Evolutionary conservation across 495 filamentous ascomycete species (phyloP).

Genomic region (Echria macrotheca): DNA sequence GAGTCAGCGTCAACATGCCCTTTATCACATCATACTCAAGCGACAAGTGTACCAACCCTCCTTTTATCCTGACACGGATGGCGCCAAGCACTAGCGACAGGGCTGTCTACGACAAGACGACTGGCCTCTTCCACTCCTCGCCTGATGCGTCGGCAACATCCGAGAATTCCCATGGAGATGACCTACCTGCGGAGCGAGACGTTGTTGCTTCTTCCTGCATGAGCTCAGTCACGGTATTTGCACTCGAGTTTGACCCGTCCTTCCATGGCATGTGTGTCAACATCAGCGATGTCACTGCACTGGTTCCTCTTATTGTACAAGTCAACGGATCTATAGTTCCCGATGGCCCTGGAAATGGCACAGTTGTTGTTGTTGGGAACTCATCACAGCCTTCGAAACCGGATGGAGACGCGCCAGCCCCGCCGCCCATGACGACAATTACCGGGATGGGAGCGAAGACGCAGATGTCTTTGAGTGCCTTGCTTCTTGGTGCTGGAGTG

Average conservation of each 20-base stretch:
- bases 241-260: constrained; percentile 32
- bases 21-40: constrained; percentile 28
- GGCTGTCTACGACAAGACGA: constrained; percentile 26
- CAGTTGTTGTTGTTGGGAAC: constrained; percentile 10
- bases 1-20: constrained; percentile 32
- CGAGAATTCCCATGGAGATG: neutral
- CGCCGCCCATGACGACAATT: too few species aligned
- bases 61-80: constrained; percentile 30
- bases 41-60: constrained; percentile 29
- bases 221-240: constrained; percentile 31
- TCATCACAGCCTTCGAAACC: neutral
- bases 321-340: constrained; percentile 5
- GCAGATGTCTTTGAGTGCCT: too few species aligned
- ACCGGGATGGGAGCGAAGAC: too few species aligned
- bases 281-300: constrained; percentile 8
- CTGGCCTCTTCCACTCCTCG: constrained; percentile 25
- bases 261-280: constrained; percentile 10
- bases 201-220: constrained; percentile 22
- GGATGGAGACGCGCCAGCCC: too few species aligned
- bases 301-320: constrained; percentile 13
- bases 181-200: constrained; percentile 28
- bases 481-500: too few species aligned
- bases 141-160: constrained; percentile 13
- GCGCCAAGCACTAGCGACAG: constrained; percentile 22
- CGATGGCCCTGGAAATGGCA: too few species aligned